These are phyloP conservation scores for Nakazawaea sp. DNA, from an alignment of 805 yeast species.

Conservation along the genomic window DNA sequence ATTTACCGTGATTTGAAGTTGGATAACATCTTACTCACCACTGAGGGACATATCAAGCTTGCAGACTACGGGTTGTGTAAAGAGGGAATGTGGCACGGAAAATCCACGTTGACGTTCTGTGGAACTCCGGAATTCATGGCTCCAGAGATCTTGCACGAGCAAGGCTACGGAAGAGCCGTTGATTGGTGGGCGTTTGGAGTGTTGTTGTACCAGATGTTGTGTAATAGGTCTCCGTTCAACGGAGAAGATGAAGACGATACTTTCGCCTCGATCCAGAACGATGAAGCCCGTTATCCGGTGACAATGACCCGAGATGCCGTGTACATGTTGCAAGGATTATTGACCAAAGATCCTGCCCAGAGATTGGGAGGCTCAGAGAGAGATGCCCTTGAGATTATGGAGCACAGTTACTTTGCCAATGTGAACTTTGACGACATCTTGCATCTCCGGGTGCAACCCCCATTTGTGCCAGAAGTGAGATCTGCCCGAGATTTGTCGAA, in stretches of 20 bases:
- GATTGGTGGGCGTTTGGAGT: constrained; percentile 99
- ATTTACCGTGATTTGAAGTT: constrained; percentile 94
- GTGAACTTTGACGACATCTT: constrained; percentile 86
- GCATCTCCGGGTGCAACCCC: constrained; percentile 69
- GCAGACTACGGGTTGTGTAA: constrained; percentile 98
- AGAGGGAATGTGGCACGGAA: constrained; percentile 59
- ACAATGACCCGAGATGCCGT: constrained; percentile 97
- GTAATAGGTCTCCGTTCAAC: constrained; percentile 94
- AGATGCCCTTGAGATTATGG: constrained; percentile 93
- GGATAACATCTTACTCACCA: constrained; percentile 85
- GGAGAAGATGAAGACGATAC: constrained; percentile 95
- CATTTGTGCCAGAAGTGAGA: constrained; percentile 80
- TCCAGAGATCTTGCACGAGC: constrained; percentile 92
- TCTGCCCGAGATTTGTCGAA: constrained; percentile 88
- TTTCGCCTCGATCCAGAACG: constrained; percentile 91
- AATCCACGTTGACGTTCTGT: constrained; percentile 90
- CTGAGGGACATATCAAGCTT: constrained; percentile 90
- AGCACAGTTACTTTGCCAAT: constrained; percentile 87
- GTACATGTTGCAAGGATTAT: constrained; percentile 81
- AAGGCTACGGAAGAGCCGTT: constrained; percentile 86
- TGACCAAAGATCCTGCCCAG: constrained; percentile 79
- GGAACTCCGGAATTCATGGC: constrained; percentile 99
- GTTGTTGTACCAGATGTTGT: constrained; percentile 87
- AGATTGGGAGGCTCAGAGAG: constrained; percentile 84
- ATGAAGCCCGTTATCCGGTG: constrained; percentile 94